phyloP scores from a whole-genome alignment of 805 yeast species.

The Hanseniaspora guilliermondii region DNA sequence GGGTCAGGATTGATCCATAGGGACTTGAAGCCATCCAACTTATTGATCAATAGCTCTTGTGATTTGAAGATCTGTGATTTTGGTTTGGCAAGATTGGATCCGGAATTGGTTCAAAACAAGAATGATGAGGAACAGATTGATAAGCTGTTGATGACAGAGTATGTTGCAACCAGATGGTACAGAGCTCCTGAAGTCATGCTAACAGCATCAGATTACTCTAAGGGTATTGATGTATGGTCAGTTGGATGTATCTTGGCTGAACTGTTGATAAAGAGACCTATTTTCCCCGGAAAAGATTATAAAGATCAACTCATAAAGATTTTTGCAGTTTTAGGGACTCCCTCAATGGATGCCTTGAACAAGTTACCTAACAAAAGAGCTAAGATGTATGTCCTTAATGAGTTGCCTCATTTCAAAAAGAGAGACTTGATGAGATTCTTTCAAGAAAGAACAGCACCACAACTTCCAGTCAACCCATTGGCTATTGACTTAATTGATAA shows the following conservation, averaged over 20 bases:
- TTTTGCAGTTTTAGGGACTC: conserved; percentile 78
- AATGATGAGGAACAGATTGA: conserved; percentile 22
- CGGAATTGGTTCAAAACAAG: conserved; percentile 17
- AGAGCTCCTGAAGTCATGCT: conserved; percentile 97
- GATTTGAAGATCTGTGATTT: conserved; percentile 91
- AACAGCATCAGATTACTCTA: conserved; percentile 82
- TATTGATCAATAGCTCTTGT: conserved; percentile 79
- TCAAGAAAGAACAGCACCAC: conserved; percentile 13
- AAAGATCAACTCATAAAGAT: conserved; percentile 80
- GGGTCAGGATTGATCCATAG: conserved; percentile 90
- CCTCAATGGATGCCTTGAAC: conserved; percentile 62
- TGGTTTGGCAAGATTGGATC: conserved; percentile 58
- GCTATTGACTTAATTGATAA: conserved; percentile 58
- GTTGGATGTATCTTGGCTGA: conserved; percentile 94
- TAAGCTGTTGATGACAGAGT: conserved; percentile 64
- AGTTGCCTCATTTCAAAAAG: conserved; percentile 60
- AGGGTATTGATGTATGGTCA: conserved; percentile 94
- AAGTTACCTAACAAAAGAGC: conserved; percentile 72
- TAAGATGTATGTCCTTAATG: conserved; percentile 62
- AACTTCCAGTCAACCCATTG: conserved; percentile 38
- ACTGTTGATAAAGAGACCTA: conserved; percentile 69
- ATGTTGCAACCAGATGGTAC: conserved; percentile 96
- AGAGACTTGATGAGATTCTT: conserved; percentile 6
- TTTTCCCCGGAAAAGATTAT: conserved; percentile 90
- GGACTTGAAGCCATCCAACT: conserved; percentile 81